Evolutionary conservation across 2,329 filamentous ascomycete species (phyloP), one percentile per base, ranked within the genome.

Genomic region (Periconia sp.): DNA sequence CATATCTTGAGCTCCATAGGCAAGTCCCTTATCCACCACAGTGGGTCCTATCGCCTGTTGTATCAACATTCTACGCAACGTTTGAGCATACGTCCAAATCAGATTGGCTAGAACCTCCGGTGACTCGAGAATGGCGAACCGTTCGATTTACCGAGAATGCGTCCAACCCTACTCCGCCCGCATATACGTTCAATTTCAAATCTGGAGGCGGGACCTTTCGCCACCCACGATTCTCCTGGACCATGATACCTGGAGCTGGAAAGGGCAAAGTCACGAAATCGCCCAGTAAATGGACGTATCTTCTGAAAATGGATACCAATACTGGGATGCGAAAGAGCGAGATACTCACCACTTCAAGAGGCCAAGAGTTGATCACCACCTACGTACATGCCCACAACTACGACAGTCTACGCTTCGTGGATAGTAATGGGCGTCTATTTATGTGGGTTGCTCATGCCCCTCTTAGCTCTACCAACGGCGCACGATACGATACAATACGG

Each of bases 351-450:
- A 41, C 54, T 2, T 56, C 59, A 10, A 46, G 48, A 10, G 40
- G 48, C 3, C 52, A 34, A 8, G 40, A 53, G 4, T 47, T n/a
- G 9, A n/a, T 68, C 8, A 62, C 56, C 4, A 68, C 59, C 2
- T 69, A 65, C 23, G 40, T 65, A n/a, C 63, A 58, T 19, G 64
- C 57, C 1, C 11, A 31, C 3, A 67, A 67, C 22, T 68, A 68
- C 48, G 62, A 66, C 31, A 57, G 59, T 2, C 51, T 69, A 3
- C 56, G 57, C 5, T 69, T 69, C 35, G 44, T 63, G 4, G 62
- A 58, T 3, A 48, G 55, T 5, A 64, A 68, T 31, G 57, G 59
- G 13, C 46, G 42, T 7, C 40, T 46, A 2, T 69, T 67, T 19
- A 46, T 58, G 34, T 69, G 65, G 65, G 63, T 65, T 2, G 56